Conservation (phyloP, 108 stramenopile genomes). For the Fragilaria radians region DNA sequence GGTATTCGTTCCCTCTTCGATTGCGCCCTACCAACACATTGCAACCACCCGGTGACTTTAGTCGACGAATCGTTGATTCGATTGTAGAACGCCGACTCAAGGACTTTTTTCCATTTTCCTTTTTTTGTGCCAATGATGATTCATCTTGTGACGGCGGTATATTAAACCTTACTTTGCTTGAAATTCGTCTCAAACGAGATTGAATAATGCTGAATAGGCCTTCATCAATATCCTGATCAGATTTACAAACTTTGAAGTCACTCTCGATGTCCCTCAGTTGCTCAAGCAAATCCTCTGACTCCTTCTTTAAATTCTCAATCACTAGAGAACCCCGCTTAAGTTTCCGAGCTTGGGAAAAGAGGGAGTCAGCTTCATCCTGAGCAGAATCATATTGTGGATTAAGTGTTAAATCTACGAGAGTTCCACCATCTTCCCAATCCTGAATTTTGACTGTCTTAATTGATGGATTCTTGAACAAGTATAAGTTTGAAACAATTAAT, state of each 20-base stretch:
- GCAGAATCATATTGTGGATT: constrained; percentile 51
- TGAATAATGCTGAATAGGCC: constrained; percentile 45
- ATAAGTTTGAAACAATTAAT: constrained; percentile 67
- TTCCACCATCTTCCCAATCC: constrained; percentile 81
- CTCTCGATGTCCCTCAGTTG: constrained; percentile 36
- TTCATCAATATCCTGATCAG: constrained; percentile 41
- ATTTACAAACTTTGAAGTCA: constrained; percentile 29
- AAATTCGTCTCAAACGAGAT: constrained; percentile 48
- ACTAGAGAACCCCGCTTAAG: constrained; percentile 74
- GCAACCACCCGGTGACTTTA: constrained; percentile 62
- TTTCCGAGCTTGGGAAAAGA: constrained; percentile 72
- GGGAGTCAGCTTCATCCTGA: constrained; percentile 71
- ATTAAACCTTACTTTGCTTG: constrained; percentile 51
- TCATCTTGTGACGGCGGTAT: constrained; percentile 14
- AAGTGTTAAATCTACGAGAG: constrained; percentile 44
- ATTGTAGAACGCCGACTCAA: neutral
- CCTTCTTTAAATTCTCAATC: constrained; percentile 47
- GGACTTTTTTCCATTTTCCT: constrained; percentile 15
- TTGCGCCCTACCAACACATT: constrained; percentile 79
- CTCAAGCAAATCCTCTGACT: constrained; percentile 33
- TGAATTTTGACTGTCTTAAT: constrained; percentile 50
- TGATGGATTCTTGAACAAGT: constrained; percentile 36
- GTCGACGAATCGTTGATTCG: constrained; percentile 36
- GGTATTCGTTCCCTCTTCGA: constrained; percentile 76
- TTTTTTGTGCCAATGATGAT: neutral